Evolutionary conservation across 2,329 filamentous ascomycete species (phyloP), one percentile per base, ranked within the genome.

Genomic region (Cladosporium velox): DNA sequence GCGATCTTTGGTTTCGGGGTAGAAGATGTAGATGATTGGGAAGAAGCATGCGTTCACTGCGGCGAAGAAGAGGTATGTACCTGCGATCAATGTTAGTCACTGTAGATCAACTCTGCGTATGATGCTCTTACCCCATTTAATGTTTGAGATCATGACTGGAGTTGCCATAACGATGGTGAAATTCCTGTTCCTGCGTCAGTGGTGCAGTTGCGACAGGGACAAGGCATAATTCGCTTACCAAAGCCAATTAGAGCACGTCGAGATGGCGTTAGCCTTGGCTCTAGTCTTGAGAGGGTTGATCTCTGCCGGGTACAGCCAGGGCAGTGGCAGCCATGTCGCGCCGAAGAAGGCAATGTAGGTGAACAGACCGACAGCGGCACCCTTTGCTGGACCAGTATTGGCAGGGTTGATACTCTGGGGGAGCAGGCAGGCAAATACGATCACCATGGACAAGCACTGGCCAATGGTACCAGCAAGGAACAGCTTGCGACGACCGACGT

Each of bases 381-480:
- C 64, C 15, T 51, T 47, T 35, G 62, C 62, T 18, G 62, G 52
- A 18, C 10, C 32, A 64, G 69, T 67, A 2, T 59, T 55, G 49
- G 32, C 28, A 14, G 49, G 73, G n/a, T 62, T 28, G 21, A 54
- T 62, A 28, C 10, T 6, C 15, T 62, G 47, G 1, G 58, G 55
- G 14, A 65, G 62, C 28, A 72, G 44, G 35, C 77, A 78, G 14
- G 72, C 78, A 57, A 80, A 78, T 26, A 74, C 73, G 21, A 81
- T 72, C 14, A 79, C 79, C 83, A 87, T 86, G 65, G 83, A 85
- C n/a, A 85, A 68, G 66, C 81, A 79, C 69, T 87, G 87, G 8
- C 88, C 78, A 30, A 76, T 69, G 14, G 78, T 78, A 14, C 78
- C 78, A 35, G 76, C 73, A 24, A 80, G 72, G 70, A 79, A 79